Evolutionary conservation across 495 filamentous ascomycete genomes (phyloP).

Genomic region (Choiromyces venosus): DNA sequence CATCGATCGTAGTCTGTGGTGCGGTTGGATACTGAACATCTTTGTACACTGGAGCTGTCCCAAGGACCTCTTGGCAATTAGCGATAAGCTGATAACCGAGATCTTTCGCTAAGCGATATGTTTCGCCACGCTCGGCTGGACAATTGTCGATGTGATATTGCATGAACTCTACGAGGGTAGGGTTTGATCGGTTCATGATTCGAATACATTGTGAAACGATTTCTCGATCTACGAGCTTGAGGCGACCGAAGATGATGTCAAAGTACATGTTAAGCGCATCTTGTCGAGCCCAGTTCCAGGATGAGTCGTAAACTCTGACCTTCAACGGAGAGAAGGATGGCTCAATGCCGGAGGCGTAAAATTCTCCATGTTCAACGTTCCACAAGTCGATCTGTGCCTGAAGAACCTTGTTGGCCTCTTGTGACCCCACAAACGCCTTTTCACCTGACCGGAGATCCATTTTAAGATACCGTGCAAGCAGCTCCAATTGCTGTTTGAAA

Average conservation of each 20-base stretch:
- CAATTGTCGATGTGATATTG: conserved; percentile 99
- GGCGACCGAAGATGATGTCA: conserved; percentile 95
- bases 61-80: conserved; percentile 90
- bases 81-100: conserved; percentile 93
- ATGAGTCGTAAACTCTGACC: conserved; percentile 93
- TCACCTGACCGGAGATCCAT: conserved; percentile 92
- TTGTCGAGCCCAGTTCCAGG: conserved; percentile 98
- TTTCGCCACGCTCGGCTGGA: conserved; percentile 92
- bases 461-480: conserved; percentile 92
- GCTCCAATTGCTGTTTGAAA: conserved; percentile 95
- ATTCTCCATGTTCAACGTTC: conserved; percentile 90
- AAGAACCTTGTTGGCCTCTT: conserved; percentile 75
- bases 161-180: conserved; percentile 94
- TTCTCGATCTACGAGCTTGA: conserved; percentile 89
- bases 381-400: conserved; percentile 92
- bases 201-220: conserved; percentile 97
- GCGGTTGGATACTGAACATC: conserved; percentile 89
- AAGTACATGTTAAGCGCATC: conserved; percentile 98
- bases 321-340: conserved; percentile 89
- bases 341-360: conserved; percentile 91
- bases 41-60: conserved; percentile 80
- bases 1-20: conserved; percentile 82
- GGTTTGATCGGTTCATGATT: conserved; percentile 98
- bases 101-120: conserved; percentile 92
- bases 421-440: conserved; percentile 77